phyloP scores from a whole-genome alignment of 768 basidiomycete species.

The Boletus bicolor region DNA sequence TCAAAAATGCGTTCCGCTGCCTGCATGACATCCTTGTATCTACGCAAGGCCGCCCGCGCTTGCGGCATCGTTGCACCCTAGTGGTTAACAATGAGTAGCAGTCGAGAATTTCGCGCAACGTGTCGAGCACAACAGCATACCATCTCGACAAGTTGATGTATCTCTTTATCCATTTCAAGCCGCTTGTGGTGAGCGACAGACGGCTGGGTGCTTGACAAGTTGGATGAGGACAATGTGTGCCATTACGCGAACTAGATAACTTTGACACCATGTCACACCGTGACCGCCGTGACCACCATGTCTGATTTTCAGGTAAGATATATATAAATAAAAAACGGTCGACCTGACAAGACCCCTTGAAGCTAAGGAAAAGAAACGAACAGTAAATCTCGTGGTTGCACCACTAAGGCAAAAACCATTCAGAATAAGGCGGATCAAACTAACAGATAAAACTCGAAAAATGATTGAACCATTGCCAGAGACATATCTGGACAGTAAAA shows the following conservation, averaged over 20 bases:
- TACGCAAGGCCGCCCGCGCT: slow-evolving; percentile 77
- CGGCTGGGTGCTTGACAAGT: not conserved
- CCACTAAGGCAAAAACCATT: slow-evolving; percentile 1
- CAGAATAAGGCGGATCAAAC: slow-evolving; percentile 1
- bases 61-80: slow-evolving; percentile 82
- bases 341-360: slow-evolving; percentile 10
- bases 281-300: slow-evolving; percentile 19
- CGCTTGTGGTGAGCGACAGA: not conserved
- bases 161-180: slow-evolving; percentile 47
- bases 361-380: slow-evolving; percentile 8
- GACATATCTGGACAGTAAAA: not conserved
- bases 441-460: slow-evolving; percentile 6
- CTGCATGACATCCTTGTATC: slow-evolving; percentile 86
- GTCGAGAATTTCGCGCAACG: not conserved
- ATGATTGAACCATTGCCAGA: slow-evolving; percentile 2
- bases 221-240: slow-evolving; percentile 12
- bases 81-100: not conserved
- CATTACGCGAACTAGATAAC: slow-evolving; percentile 23
- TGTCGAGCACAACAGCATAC: slow-evolving; percentile 26
- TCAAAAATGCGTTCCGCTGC: slow-evolving; percentile 85
- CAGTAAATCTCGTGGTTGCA: not conserved
- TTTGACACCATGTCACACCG: slow-evolving; percentile 20
- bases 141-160: slow-evolving; percentile 65
- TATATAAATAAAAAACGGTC: slow-evolving; percentile 18
- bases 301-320: not conserved